phyloP scores from a whole-genome alignment of 805 yeast genomes.

The Metschnikowia hibisci region DNA sequence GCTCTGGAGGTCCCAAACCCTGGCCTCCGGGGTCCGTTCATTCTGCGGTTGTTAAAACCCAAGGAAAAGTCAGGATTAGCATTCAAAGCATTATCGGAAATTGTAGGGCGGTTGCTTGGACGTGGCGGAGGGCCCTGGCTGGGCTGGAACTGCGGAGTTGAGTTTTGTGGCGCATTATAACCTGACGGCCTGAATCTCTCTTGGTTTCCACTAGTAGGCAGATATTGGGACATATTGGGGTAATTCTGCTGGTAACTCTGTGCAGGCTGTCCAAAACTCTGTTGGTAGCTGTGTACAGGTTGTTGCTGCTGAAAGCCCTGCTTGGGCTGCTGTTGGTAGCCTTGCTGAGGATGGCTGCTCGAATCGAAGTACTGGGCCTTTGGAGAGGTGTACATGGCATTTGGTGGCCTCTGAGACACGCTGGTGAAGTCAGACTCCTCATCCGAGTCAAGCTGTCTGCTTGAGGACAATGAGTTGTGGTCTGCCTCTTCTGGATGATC shows the following conservation, averaged over 20 bases:
- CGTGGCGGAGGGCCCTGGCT: constrained; percentile 10
- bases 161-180: constrained; percentile 6
- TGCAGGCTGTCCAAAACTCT: background rate
- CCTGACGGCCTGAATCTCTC: background rate
- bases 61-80: constrained; percentile 40
- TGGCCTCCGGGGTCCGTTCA: constrained; percentile 4
- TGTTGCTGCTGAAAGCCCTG: constrained; percentile 5
- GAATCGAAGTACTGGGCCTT: constrained; percentile 5
- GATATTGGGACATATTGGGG: constrained; percentile 8
- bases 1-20: background rate
- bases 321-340: background rate
- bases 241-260: constrained; percentile 10
- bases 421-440: constrained; percentile 68
- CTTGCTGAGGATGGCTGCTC: background rate
- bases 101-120: constrained; percentile 26
- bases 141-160: constrained; percentile 7
- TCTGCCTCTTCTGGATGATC: constrained; percentile 17
- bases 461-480: constrained; percentile 8
- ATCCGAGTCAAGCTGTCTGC: constrained; percentile 29
- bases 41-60: constrained; percentile 21
- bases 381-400: constrained; percentile 36
- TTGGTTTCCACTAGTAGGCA: constrained; percentile 4
- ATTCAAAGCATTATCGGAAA: constrained; percentile 36
- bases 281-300: background rate
- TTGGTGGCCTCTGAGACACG: constrained; percentile 72